These are phyloP conservation scores for Phaeoacremonium minimum DNA, from an alignment of 2,329 filamentous ascomycete genomes.

Conservation along the genomic window DNA sequence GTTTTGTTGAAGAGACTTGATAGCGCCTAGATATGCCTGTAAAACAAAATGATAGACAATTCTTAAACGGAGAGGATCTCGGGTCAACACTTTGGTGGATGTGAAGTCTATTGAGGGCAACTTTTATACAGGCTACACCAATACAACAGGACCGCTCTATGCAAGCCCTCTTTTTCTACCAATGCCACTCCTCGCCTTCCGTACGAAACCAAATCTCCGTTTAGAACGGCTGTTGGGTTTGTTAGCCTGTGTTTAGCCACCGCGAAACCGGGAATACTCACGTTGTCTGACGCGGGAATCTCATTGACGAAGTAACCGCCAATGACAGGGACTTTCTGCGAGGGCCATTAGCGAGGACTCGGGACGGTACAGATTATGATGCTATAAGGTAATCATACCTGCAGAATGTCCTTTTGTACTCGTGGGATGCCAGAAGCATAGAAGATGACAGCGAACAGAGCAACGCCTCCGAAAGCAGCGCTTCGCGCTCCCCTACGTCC, in stretches of 20 bases:
- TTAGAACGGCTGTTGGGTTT: conserved; percentile 20
- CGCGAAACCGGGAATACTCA: conserved; percentile 33
- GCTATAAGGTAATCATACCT: conserved; percentile 29
- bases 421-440: conserved; percentile 59
- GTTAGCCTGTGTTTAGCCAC: too few species aligned
- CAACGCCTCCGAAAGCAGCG: conserved; percentile 53
- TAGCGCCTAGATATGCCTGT: too few species aligned
- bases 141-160: background rate
- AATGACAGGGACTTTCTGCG: conserved; percentile 52
- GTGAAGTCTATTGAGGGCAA: background rate
- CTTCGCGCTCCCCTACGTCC: conserved; percentile 42
- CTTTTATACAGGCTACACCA: background rate
- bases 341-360: too few species aligned
- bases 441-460: conserved; percentile 54
- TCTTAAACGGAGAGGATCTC: too few species aligned
- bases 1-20: too few species aligned
- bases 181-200: too few species aligned
- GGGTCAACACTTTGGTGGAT: too few species aligned
- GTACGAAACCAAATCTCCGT: too few species aligned
- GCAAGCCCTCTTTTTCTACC: too few species aligned
- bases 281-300: conserved; percentile 58
- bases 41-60: too few species aligned
- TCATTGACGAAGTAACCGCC: conserved; percentile 47
- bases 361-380: background rate
- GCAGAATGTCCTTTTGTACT: conserved; percentile 55